These are phyloP conservation scores for Phoma sp. DNA, from an alignment of 2,329 filamentous ascomycete genomes.

Conservation along the genomic window DNA sequence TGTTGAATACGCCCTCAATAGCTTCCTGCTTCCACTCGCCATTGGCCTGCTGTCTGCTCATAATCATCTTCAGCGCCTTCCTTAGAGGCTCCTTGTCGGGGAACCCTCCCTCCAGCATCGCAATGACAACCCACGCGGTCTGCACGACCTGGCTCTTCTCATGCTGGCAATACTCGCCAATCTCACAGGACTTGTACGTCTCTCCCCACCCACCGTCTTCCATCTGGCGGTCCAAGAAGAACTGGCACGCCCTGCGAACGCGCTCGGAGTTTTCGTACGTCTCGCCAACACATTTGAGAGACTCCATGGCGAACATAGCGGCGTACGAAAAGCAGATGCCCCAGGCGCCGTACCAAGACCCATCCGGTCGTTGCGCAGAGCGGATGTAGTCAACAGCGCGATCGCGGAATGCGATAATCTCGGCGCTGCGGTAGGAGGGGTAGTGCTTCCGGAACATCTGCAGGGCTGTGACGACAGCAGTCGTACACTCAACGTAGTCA, in stretches of 20 bases:
- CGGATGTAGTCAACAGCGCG: constrained; percentile 85
- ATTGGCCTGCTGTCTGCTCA: constrained; percentile 83
- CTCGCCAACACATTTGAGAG: constrained; percentile 81
- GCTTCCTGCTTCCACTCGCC: constrained; percentile 96
- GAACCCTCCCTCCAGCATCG: constrained; percentile 81
- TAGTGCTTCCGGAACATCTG: constrained; percentile 82
- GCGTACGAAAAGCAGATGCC: constrained; percentile 98
- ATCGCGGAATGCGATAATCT: constrained; percentile 76
- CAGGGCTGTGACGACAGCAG: constrained; percentile 87
- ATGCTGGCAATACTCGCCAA: constrained; percentile 77
- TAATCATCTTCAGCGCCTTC: constrained; percentile 79
- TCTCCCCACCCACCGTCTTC: constrained; percentile 96
- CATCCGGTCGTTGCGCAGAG: constrained; percentile 76
- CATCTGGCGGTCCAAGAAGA: constrained; percentile 83
- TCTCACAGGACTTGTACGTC: constrained; percentile 86
- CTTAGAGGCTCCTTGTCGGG: constrained; percentile 76
- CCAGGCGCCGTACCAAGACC: constrained; percentile 98
- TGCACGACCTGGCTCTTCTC: constrained; percentile 88
- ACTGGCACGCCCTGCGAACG: constrained; percentile 80
- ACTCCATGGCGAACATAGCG: constrained; percentile 94
- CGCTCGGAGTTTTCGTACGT: constrained; percentile 76
- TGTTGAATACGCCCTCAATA: constrained; percentile 98
- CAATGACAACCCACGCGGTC: constrained; percentile 89
- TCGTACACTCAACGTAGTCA: constrained; percentile 97
- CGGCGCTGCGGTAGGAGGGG: constrained; percentile 77